Conservation (phyloP, 805 yeast species). For the Candida verbasci region DNA sequence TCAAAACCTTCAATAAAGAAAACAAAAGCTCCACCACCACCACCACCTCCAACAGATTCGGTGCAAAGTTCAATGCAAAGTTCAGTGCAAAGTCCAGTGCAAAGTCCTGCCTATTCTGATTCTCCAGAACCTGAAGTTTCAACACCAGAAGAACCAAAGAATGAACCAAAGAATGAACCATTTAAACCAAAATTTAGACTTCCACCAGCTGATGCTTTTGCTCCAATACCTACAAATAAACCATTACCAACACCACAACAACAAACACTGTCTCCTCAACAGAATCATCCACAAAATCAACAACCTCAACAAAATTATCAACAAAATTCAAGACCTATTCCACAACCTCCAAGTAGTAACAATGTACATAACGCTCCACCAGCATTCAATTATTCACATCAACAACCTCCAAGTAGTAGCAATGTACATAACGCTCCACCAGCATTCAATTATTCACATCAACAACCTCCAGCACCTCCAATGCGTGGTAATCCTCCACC, state of each 20-base stretch:
- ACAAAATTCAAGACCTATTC: slow-evolving; percentile 5
- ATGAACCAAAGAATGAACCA: too few species aligned
- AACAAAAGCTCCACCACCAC: slow-evolving; percentile 39
- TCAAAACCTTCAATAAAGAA: slow-evolving; percentile 15
- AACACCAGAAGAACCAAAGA: slow-evolving; percentile 3
- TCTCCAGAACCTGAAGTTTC: slow-evolving; percentile 10
- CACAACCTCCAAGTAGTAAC: slow-evolving; percentile 2
- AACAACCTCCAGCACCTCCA: not conserved
- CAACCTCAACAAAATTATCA: not conserved
- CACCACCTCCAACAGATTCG: slow-evolving; percentile 23
- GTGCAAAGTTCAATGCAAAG: slow-evolving; percentile 10
- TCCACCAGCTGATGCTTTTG: slow-evolving; percentile 30
- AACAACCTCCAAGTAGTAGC: slow-evolving; percentile 10
- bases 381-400: slow-evolving; percentile 5
- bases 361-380: slow-evolving; percentile 13
- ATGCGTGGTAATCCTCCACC: slow-evolving; percentile 11
- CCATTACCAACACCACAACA: slow-evolving; percentile 3
- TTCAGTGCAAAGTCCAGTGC: slow-evolving; percentile 6
- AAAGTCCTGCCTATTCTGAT: slow-evolving; percentile 11
- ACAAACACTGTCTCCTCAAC: not conserved
- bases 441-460: slow-evolving; percentile 13
- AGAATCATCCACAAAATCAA: slow-evolving; percentile 1
- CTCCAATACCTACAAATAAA: slow-evolving; percentile 22
- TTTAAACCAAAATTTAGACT: slow-evolving; percentile 27
- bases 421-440: slow-evolving; percentile 15